Conservation (phyloP, 208 protist genomes). For the Acanthamoeba healyi region DNA sequence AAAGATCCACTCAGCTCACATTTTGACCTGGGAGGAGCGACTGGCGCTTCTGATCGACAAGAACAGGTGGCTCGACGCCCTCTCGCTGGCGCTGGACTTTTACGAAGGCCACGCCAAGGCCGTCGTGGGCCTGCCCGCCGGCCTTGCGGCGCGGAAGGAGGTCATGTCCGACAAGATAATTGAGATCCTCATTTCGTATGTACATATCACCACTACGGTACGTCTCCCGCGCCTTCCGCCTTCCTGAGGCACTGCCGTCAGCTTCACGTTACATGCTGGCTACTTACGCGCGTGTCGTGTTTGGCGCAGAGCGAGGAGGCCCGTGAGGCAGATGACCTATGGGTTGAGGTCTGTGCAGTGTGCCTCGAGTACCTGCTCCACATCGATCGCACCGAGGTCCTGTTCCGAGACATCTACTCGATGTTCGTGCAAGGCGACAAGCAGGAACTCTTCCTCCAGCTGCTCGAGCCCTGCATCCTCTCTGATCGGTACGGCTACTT, state of each 20-base stretch:
- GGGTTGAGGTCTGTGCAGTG: conserved; percentile 39
- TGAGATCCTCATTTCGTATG: conserved; percentile 79
- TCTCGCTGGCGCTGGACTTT: conserved; percentile 80
- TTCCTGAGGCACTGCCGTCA: no score
- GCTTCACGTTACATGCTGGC: no score
- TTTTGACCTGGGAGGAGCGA: conserved; percentile 80
- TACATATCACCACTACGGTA: conserved; percentile 66
- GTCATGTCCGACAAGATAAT: conserved; percentile 79
- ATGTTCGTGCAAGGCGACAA: conserved; percentile 76
- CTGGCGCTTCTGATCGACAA: conserved; percentile 66
- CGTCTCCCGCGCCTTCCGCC: neutral
- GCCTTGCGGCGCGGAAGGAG: conserved; percentile 31
- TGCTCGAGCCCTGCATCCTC: conserved; percentile 82
- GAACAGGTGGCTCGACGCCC: conserved; percentile 79
- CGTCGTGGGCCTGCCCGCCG: conserved; percentile 74
- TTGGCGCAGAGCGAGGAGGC: conserved; percentile 59
- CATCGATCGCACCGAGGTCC: conserved; percentile 79
- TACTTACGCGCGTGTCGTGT: neutral
- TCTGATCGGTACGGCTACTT: neutral
- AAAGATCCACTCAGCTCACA: conserved; percentile 76
- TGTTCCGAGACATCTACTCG: conserved; percentile 84
- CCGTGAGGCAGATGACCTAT: neutral
- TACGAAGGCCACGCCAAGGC: conserved; percentile 80
- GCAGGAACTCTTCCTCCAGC: conserved; percentile 72
- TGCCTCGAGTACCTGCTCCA: conserved; percentile 80